These are phyloP conservation scores for Torulaspora gathmanii DNA, from an alignment of 805 yeast species.

Conservation along the genomic window DNA sequence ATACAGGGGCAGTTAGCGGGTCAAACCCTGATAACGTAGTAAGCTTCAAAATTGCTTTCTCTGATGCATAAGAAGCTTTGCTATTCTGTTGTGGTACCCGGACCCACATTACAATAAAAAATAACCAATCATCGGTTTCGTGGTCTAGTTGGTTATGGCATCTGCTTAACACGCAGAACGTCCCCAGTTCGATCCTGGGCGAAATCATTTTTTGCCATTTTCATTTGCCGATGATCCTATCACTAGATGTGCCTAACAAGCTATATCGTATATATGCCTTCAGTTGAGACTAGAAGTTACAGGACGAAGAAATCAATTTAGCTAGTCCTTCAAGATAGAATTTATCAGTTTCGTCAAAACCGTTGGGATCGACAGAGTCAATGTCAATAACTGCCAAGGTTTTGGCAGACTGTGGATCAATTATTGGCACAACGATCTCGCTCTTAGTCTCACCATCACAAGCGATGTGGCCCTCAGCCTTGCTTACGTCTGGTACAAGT, in stretches of 20 bases:
- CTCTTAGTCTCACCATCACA: constrained; percentile 94
- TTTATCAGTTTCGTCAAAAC: constrained; percentile 64
- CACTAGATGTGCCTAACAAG: background rate
- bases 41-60: no score
- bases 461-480: constrained; percentile 90
- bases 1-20: no score
- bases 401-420: constrained; percentile 37
- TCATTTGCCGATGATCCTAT: constrained; percentile 7
- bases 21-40: no score
- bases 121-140: constrained; percentile 51
- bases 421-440: constrained; percentile 87
- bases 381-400: constrained; percentile 79
- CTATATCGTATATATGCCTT: background rate
- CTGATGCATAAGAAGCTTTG: no score
- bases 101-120: no score
- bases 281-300: constrained; percentile 42
- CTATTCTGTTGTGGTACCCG: no score
- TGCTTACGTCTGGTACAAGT: constrained; percentile 69
- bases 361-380: constrained; percentile 63
- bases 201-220: constrained; percentile 59
- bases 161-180: constrained; percentile 99
- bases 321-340: constrained; percentile 58
- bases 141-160: constrained; percentile 99
- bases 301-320: constrained; percentile 44
- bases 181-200: constrained; percentile 99